These are phyloP conservation scores for Cyclotella atomus DNA, from an alignment of 108 stramenopile genomes.

Conservation along the genomic window DNA sequence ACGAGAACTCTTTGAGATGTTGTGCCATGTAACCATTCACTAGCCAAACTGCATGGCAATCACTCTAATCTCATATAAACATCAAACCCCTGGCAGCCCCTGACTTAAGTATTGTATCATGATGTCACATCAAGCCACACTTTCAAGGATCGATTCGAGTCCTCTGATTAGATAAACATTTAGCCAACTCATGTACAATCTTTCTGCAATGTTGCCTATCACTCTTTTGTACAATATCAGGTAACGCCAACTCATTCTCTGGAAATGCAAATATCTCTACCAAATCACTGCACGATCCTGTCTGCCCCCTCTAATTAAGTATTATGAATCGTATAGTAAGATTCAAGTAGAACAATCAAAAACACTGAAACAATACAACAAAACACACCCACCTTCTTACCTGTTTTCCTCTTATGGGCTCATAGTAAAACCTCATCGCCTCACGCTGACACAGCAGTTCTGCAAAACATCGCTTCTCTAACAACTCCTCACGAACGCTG, in stretches of 20 bases:
- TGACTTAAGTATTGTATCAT: background rate
- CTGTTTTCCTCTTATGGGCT: slow-evolving; percentile 6
- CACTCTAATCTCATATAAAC: too few species aligned
- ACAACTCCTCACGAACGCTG: slow-evolving; percentile 25
- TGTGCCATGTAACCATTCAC: too few species aligned
- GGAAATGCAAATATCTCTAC: slow-evolving; percentile 22
- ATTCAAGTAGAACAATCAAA: background rate
- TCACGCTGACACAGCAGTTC: slow-evolving; percentile 23
- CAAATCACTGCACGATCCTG: slow-evolving; percentile 16
- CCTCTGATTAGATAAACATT: slow-evolving; percentile 22
- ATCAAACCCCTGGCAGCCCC: too few species aligned
- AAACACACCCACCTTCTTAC: background rate
- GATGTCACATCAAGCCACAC: too few species aligned
- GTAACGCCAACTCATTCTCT: slow-evolving; percentile 21
- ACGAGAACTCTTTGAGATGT: too few species aligned
- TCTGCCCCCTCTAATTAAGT: slow-evolving; percentile 3
- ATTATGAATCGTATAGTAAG: background rate
- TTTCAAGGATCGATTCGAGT: slow-evolving; percentile 8
- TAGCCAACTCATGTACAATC: slow-evolving; percentile 31
- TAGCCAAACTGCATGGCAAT: too few species aligned
- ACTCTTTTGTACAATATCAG: slow-evolving; percentile 2
- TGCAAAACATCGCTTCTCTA: slow-evolving; percentile 31
- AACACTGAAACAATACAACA: background rate
- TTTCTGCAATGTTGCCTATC: slow-evolving; percentile 22
- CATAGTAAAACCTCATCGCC: slow-evolving; percentile 24